These are phyloP conservation scores for Fonsecaea multimorphosa DNA, from an alignment of 2,329 filamentous ascomycete species.

Conservation along the genomic window DNA sequence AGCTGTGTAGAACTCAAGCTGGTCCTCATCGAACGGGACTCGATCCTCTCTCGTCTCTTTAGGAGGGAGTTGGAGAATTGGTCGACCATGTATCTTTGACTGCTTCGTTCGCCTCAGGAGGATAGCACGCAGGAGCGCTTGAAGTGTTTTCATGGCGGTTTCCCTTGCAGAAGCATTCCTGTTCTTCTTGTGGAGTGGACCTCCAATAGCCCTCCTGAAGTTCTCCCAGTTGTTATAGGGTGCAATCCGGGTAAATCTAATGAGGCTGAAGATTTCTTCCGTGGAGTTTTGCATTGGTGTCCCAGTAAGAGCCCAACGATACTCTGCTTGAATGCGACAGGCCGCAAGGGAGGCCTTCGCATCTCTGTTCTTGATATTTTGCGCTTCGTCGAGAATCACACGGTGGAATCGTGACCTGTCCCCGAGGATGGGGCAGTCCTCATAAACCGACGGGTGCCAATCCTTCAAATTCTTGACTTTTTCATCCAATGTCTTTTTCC, in stretches of 20 bases:
- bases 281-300: slow-evolving; percentile 91
- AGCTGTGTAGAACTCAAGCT: slow-evolving; percentile 67
- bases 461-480: slow-evolving; percentile 56
- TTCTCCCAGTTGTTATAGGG: slow-evolving; percentile 71
- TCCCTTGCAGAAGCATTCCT: slow-evolving; percentile 47
- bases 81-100: slow-evolving; percentile 78
- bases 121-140: slow-evolving; percentile 76
- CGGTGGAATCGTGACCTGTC: slow-evolving; percentile 67
- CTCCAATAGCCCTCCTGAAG: slow-evolving; percentile 65
- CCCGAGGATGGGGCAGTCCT: slow-evolving; percentile 65
- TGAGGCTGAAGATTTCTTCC: slow-evolving; percentile 75
- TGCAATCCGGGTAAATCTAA: slow-evolving; percentile 76
- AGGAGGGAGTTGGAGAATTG: slow-evolving; percentile 71
- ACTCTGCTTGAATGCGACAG: slow-evolving; percentile 62
- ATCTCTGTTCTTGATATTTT: slow-evolving; percentile 77
- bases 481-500: slow-evolving; percentile 59
- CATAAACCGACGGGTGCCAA: slow-evolving; percentile 44
- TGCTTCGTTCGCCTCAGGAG: slow-evolving; percentile 83
- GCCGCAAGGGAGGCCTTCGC: slow-evolving; percentile 68
- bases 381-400: slow-evolving; percentile 78
- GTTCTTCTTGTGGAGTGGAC: slow-evolving; percentile 59
- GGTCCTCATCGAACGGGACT: slow-evolving; percentile 70
- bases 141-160: slow-evolving; percentile 71
- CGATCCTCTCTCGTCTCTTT: slow-evolving; percentile 68
- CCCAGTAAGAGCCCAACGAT: slow-evolving; percentile 77